phyloP scores from a whole-genome alignment of 495 filamentous ascomycete genomes.

The Pseudoneurospora amorphoporcata region DNA sequence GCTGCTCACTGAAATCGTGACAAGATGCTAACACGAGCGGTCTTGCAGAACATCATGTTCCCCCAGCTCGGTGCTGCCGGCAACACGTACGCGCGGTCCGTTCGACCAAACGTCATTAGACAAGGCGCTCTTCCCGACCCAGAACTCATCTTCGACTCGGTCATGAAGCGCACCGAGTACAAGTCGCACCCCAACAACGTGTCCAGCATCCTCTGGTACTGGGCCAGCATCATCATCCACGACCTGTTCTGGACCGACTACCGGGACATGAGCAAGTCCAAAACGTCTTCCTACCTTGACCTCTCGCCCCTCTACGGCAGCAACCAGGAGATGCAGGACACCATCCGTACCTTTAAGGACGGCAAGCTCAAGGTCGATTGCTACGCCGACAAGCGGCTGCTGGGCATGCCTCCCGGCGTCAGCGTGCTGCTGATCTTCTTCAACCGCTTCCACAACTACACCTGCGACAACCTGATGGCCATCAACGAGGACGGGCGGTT shows the following conservation, averaged over 20 bases:
- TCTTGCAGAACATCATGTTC: conserved; percentile 29
- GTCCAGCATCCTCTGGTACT: conserved; percentile 81
- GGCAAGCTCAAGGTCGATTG: conserved; percentile 77
- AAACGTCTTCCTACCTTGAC: conserved; percentile 79
- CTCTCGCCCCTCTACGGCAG: conserved; percentile 80
- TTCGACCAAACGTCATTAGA: conserved; percentile 51
- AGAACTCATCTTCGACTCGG: conserved; percentile 63
- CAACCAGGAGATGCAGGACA: conserved; percentile 62
- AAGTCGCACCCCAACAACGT: conserved; percentile 55
- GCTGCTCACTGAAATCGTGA: too few species aligned
- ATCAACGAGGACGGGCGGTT: conserved; percentile 70
- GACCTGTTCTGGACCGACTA: conserved; percentile 38
- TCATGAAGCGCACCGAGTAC: conserved; percentile 39
- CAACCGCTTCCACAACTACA: conserved; percentile 73
- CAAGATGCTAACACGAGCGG: not conserved
- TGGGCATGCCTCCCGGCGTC: conserved; percentile 80
- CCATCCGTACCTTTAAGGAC: conserved; percentile 67
- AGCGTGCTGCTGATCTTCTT: conserved; percentile 65
- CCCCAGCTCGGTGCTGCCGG: conserved; percentile 37
- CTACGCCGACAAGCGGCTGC: conserved; percentile 65
- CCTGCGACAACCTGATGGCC: conserved; percentile 53
- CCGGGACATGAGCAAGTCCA: conserved; percentile 42
- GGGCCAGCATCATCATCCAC: conserved; percentile 85
- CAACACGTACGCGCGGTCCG: conserved; percentile 60
- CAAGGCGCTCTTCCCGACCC: conserved; percentile 64